These are phyloP conservation scores for Marasmius sp. DNA, from an alignment of 1,284 basidiomycete species.

Conservation along the genomic window DNA sequence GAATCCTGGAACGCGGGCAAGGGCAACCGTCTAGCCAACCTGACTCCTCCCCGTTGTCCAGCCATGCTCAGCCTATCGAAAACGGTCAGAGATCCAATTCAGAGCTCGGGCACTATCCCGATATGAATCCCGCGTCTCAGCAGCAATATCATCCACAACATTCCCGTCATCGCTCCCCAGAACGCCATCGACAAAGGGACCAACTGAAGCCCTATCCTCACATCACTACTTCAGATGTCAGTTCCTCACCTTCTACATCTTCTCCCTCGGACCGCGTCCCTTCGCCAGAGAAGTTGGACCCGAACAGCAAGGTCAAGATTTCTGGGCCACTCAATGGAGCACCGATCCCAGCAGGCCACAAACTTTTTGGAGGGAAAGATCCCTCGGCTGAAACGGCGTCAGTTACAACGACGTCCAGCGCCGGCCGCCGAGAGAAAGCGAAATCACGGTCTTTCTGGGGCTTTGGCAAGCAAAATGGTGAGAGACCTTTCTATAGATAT, in stretches of 20 bases:
- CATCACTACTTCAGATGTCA: conserved; percentile 43
- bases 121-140: conserved; percentile 31
- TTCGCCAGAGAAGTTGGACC: conserved; percentile 56
- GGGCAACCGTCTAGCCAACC: conserved; percentile 46
- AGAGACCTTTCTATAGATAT: conserved; percentile 13
- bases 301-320: conserved; percentile 73
- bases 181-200: conserved; percentile 51
- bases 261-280: conserved; percentile 51
- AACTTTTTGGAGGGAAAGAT: conserved; percentile 74
- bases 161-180: conserved; percentile 50
- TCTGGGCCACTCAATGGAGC: conserved; percentile 87
- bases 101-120: conserved; percentile 76
- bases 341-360: conserved; percentile 86
- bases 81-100: conserved; percentile 66
- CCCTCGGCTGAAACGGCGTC: conserved; percentile 43
- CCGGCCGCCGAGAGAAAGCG: conserved; percentile 81
- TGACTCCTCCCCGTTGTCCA: conserved; percentile 61
- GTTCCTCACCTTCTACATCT: conserved; percentile 40
- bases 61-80: conserved; percentile 33
- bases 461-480: conserved; percentile 64
- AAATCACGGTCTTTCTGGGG: conserved; percentile 90
- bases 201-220: conserved; percentile 58
- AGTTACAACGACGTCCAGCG: conserved; percentile 33
- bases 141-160: conserved; percentile 37
- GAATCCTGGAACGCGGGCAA: conserved; percentile 39